phyloP scores from a whole-genome alignment of 495 filamentous ascomycete species.

The Penicillium verhagenii region DNA sequence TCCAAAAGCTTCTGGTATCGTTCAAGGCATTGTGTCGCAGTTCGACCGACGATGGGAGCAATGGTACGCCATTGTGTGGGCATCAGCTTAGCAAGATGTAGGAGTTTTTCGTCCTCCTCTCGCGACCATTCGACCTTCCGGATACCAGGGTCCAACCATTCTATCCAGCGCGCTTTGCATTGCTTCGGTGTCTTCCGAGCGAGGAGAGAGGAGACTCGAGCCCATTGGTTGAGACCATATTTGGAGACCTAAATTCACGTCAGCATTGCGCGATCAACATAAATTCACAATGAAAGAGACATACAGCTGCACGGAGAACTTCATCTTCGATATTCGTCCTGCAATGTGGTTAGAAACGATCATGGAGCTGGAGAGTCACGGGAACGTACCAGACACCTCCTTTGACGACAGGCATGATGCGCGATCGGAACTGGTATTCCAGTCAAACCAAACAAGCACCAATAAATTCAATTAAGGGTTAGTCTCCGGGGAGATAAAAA shows the following conservation, averaged over 20 bases:
- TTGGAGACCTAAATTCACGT: conserved; percentile 68
- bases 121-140: conserved; percentile 98
- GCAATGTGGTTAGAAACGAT: conserved; percentile 21
- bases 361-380: conserved; percentile 14
- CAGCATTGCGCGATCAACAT: conserved; percentile 5
- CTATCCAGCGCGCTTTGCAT: conserved; percentile 96
- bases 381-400: conserved; percentile 86
- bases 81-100: conserved; percentile 97
- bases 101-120: conserved; percentile 96
- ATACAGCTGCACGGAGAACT: conserved; percentile 83
- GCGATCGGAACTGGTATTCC: conserved; percentile 5
- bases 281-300: conserved; percentile 9
- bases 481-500: conserved; percentile 16
- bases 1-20: conserved; percentile 95
- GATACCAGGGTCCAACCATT: conserved; percentile 98
- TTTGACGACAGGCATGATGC: conserved; percentile 90
- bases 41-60: conserved; percentile 92
- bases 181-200: conserved; percentile 98
- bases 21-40: conserved; percentile 94
- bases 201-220: conserved; percentile 93
- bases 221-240: conserved; percentile 98
- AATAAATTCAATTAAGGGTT: not conserved
- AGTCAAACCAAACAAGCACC: not conserved
- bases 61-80: conserved; percentile 99
- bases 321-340: conserved; percentile 84